A percentile compares a stretch with the other conserved stretches of the same genome.
phyloP scores from a whole-genome alignment of 2,329 filamentous ascomycete species.

The Sarocladium brachiariae region DNA sequence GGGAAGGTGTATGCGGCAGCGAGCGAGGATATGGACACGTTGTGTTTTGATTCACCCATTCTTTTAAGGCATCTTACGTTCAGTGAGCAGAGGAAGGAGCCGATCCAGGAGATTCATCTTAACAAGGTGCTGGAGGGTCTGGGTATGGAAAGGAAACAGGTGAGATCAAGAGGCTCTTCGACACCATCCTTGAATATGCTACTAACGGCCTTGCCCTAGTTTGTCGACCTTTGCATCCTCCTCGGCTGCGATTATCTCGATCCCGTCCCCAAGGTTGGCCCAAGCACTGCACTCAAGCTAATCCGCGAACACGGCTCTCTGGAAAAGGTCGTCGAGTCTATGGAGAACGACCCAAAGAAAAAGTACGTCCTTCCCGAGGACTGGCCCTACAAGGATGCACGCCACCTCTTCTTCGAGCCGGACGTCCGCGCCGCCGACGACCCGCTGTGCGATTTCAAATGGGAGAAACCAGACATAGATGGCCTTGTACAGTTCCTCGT shows the following conservation, averaged over 20 bases:
- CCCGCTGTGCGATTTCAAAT: conserved; percentile 91
- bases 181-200: conserved; percentile 4
- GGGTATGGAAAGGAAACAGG: conserved; percentile 80
- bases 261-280: conserved; percentile 89
- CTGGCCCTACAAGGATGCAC: conserved; percentile 91
- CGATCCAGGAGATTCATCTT: conserved; percentile 90
- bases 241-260: conserved; percentile 98
- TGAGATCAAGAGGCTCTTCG: conserved; percentile 30
- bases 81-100: conserved; percentile 94
- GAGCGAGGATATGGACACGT: conserved; percentile 97
- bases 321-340: conserved; percentile 77
- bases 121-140: conserved; percentile 82
- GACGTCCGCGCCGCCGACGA: conserved; percentile 81
- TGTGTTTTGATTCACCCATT: conserved; percentile 91
- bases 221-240: conserved; percentile 95
- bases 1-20: conserved; percentile 96
- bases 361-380: conserved; percentile 89
- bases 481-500: conserved; percentile 87
- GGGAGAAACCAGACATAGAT: conserved; percentile 88
- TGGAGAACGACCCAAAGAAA: conserved; percentile 67
- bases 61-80: conserved; percentile 90
- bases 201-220: conserved; percentile 45
- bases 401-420: conserved; percentile 84
- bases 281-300: conserved; percentile 83
- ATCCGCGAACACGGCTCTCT: conserved; percentile 87